These are phyloP conservation scores for Aspergillaceae sp. DNA, from an alignment of 2,329 filamentous ascomycete genomes.

Conservation along the genomic window DNA sequence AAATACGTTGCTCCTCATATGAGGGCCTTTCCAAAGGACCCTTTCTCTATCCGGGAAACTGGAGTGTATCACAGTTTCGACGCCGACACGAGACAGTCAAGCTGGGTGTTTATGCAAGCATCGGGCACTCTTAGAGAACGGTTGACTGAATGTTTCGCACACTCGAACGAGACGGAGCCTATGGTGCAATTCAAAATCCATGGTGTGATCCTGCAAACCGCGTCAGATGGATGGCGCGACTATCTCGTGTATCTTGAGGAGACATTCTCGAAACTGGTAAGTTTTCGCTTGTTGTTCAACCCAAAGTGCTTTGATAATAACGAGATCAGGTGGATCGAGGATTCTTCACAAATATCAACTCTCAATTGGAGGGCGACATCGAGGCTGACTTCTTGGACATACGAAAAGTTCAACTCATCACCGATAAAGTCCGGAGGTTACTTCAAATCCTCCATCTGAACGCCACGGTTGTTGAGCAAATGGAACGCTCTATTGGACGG, in stretches of 20 bases:
- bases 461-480: not conserved
- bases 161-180: not conserved
- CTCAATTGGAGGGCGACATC: not conserved
- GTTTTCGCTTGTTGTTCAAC: not conserved
- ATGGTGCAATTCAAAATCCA: not conserved
- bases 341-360: not conserved
- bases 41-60: not conserved
- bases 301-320: not conserved
- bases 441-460: not conserved
- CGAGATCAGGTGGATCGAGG: not conserved
- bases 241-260: not conserved
- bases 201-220: not conserved
- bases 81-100: not conserved
- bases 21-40: not conserved
- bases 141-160: not conserved
- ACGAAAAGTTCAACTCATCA: not conserved
- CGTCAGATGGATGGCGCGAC: not conserved
- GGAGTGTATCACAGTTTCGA: not conserved
- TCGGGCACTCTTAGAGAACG: not conserved
- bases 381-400: not conserved
- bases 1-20: not conserved
- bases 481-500: not conserved
- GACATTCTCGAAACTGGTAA: not conserved
- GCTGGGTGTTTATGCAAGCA: not conserved
- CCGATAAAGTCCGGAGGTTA: not conserved